Percentiles rank a stretch among this genome's conserved stretches.
Evolutionary conservation across 371 early-diverging fungal species (phyloP).

Genomic region (Capniomyces stellatus): DNA sequence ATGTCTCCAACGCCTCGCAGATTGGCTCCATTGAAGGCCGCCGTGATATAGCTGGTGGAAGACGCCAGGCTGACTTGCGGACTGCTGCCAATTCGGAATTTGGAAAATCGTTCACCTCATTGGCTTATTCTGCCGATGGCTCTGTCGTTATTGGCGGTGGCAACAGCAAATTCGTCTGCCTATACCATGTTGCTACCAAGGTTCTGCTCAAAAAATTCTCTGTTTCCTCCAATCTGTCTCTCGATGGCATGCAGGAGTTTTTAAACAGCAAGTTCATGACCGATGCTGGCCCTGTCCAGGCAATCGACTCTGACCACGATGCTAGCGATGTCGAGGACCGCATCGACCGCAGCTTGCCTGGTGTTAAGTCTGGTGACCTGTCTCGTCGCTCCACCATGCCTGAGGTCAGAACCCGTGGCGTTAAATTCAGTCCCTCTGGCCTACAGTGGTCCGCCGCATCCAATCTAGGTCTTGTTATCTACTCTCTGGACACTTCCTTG

Average conservation of each 20-base stretch:
- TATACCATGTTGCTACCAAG: constrained; percentile 65
- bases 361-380: constrained; percentile 68
- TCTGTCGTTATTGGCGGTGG: constrained; percentile 80
- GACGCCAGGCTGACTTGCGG: constrained; percentile 49
- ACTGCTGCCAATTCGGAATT: constrained; percentile 69
- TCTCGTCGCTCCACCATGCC: constrained; percentile 55
- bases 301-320: constrained; percentile 59
- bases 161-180: constrained; percentile 82
- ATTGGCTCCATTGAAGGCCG: constrained; percentile 72
- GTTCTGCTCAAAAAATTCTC: constrained; percentile 77
- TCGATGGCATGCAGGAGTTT: constrained; percentile 79
- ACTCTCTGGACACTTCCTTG: constrained; percentile 73
- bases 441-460: constrained; percentile 89
- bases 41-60: constrained; percentile 80
- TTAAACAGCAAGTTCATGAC: constrained; percentile 84
- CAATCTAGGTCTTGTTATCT: constrained; percentile 89
- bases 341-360: constrained; percentile 60
- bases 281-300: constrained; percentile 72
- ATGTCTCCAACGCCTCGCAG: constrained; percentile 44
- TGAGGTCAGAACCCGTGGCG: constrained; percentile 60
- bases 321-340: constrained; percentile 71
- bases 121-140: constrained; percentile 92
- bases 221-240: constrained; percentile 72
- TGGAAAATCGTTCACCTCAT: constrained; percentile 73
- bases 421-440: constrained; percentile 84